Evolutionary conservation across 164 flowering plant species (phyloP), one percentile per base, ranked within the genome.

Genomic region (Vitis riparia): DNA sequence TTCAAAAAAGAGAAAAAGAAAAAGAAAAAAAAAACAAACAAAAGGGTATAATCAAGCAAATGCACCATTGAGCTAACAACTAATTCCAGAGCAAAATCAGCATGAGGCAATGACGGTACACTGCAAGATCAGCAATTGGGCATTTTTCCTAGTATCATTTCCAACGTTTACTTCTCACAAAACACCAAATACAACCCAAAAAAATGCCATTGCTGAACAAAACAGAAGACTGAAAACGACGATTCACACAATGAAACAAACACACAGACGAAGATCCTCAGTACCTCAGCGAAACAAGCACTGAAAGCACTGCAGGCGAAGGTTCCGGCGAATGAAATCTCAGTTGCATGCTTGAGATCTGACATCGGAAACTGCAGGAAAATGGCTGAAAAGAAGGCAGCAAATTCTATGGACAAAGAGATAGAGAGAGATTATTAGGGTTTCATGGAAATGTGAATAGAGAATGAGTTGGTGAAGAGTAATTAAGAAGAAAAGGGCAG

Each of bases 281-380:
- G 1, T 76, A 89, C 93, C 93, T 89, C 90, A 30, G 93, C 93
- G 59, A 89, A 81, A 73, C 90, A 89, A 67, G 93, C 89, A 44
- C 90, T 89, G 68, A 89, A 75, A 15, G 93, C 93, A 69, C 93
- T 84, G 73, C 93, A 72, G 48, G 66, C 61, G 76, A 89, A 87
- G 17, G 77, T 81, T 30, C 77, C 83, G 61, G 76, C 73, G 76
- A 89, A 85, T 1, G 89, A 85, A 71, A 89, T 84, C 75, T 79
- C 83, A 37, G 77, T 30, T n/a, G 56, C 62, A 66, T 71, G 79
- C 55, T 66, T 66, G 77, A 73, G 83, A 85, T 83, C 91, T 55
- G 87, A 72, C 90, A 87, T 86, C 48, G 70, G 50, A 14, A 23
- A 2, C 27, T 23, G 27, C 27, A 23, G 27, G 27, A 17, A 14